phyloP scores from a whole-genome alignment of 1,284 basidiomycete genomes.

The Neonothopanus nambi region DNA sequence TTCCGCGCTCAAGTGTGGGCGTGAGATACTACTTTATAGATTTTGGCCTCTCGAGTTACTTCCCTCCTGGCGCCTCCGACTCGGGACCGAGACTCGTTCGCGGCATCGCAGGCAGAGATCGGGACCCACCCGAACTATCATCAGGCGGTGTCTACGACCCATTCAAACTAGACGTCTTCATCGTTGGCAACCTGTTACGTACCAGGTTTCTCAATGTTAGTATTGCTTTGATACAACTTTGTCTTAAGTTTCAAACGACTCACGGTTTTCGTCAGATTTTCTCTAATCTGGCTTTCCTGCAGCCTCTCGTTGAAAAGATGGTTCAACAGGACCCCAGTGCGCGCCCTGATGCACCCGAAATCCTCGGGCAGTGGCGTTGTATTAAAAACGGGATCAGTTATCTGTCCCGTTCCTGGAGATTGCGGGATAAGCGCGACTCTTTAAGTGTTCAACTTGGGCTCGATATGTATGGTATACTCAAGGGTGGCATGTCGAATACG shows the following conservation, averaged over 20 bases:
- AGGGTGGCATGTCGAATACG: neutral
- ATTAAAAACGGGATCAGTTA: neutral
- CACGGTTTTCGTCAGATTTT: neutral
- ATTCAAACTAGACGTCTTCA: constrained; percentile 7
- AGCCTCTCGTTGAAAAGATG: neutral
- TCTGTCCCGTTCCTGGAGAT: neutral
- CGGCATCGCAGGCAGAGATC: neutral
- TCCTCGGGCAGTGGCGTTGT: neutral
- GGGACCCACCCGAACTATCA: neutral
- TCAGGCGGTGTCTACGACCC: neutral
- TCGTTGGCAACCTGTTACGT: constrained; percentile 2
- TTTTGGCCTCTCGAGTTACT: constrained; percentile 3
- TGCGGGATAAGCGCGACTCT: neutral
- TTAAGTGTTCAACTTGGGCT: neutral
- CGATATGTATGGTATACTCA: neutral
- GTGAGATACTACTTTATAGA: constrained; percentile 8
- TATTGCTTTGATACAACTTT: neutral
- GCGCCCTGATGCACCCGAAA: neutral
- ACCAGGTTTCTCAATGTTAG: neutral
- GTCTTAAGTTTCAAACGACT: neutral
- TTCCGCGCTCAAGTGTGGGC: constrained; percentile 1
- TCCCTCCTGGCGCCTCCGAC: neutral
- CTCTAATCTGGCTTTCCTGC: neutral
- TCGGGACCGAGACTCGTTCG: neutral
- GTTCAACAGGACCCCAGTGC: neutral